Evolutionary conservation across 2,329 filamentous ascomycete species (phyloP).

Genomic region (Penicillium occitanis): DNA sequence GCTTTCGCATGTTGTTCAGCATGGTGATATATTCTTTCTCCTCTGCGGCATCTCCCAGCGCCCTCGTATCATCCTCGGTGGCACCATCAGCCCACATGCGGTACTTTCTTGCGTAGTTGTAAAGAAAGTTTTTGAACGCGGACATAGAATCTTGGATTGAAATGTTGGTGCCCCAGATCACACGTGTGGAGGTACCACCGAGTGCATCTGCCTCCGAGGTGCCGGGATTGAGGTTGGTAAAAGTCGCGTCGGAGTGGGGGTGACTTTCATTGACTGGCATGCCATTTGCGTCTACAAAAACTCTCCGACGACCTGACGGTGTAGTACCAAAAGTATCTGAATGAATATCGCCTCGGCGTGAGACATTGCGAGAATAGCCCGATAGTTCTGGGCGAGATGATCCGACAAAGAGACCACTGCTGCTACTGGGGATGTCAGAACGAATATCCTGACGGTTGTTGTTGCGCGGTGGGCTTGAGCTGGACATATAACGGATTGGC

Average conservation of each 20-base stretch:
- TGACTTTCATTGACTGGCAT: slow-evolving; percentile 55
- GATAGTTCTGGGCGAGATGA: slow-evolving; percentile 47
- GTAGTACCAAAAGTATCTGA: slow-evolving; percentile 66
- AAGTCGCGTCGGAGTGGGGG: slow-evolving; percentile 60
- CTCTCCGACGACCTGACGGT: slow-evolving; percentile 54
- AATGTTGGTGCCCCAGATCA: slow-evolving; percentile 97
- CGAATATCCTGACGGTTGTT: slow-evolving; percentile 56
- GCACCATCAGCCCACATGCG: slow-evolving; percentile 88
- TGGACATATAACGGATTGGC: slow-evolving; percentile 85
- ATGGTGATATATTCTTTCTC: slow-evolving; percentile 81
- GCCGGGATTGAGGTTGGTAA: slow-evolving; percentile 70
- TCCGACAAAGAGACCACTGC: slow-evolving; percentile 82
- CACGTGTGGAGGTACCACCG: slow-evolving; percentile 74
- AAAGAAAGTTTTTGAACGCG: slow-evolving; percentile 86
- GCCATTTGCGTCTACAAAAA: slow-evolving; percentile 66
- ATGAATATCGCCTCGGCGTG: slow-evolving; percentile 81
- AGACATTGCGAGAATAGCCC: slow-evolving; percentile 55
- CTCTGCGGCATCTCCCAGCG: slow-evolving; percentile 66
- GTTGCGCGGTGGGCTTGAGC: slow-evolving; percentile 75
- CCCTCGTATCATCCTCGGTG: slow-evolving; percentile 70
- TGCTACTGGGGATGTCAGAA: slow-evolving; percentile 75
- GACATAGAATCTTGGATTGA: slow-evolving; percentile 87
- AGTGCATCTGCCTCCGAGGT: slow-evolving; percentile 90
- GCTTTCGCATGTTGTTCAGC: slow-evolving; percentile 84
- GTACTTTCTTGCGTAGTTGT: slow-evolving; percentile 91